phyloP scores from a whole-genome alignment of 179 eudicot species.

The Sideroxylon spinosum region DNA sequence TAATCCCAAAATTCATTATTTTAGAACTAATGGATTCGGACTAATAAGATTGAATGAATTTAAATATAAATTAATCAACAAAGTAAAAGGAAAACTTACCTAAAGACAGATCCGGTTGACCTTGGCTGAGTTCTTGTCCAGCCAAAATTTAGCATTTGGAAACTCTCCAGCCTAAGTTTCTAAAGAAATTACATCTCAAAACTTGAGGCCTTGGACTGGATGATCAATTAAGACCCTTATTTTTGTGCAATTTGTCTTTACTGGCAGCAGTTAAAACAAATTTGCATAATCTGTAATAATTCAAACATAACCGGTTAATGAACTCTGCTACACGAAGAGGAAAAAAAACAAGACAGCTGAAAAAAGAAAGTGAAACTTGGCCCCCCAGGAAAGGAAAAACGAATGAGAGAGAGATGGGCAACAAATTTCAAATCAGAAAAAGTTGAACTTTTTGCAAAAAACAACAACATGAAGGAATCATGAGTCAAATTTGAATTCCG shows the following conservation, averaged over 20 bases:
- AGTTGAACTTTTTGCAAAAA: neutral
- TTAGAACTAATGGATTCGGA: no score
- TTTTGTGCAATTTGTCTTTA: neutral
- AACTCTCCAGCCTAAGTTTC: constrained; percentile 17
- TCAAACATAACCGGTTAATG: neutral
- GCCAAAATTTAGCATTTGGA: constrained; percentile 46
- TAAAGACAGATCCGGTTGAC: constrained; percentile 53
- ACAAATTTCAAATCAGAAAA: neutral
- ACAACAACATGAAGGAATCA: neutral
- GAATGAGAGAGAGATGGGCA: neutral
- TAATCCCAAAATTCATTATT: no score
- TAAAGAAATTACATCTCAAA: neutral
- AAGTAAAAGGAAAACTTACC: constrained; percentile 33
- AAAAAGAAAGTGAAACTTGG: neutral
- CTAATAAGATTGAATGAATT: neutral
- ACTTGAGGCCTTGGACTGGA: constrained; percentile 10
- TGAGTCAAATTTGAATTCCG: no score
- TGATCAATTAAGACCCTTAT: constrained; percentile 10
- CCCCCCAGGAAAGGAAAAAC: neutral
- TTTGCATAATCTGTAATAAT: neutral
- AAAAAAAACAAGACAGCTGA: no score
- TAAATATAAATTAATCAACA: neutral
- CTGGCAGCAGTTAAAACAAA: neutral
- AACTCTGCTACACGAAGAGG: neutral
- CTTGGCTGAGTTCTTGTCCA: constrained; percentile 65